Evolutionary conservation across 306 rosid genomes (phyloP).

Genomic region (Malus fusca): DNA sequence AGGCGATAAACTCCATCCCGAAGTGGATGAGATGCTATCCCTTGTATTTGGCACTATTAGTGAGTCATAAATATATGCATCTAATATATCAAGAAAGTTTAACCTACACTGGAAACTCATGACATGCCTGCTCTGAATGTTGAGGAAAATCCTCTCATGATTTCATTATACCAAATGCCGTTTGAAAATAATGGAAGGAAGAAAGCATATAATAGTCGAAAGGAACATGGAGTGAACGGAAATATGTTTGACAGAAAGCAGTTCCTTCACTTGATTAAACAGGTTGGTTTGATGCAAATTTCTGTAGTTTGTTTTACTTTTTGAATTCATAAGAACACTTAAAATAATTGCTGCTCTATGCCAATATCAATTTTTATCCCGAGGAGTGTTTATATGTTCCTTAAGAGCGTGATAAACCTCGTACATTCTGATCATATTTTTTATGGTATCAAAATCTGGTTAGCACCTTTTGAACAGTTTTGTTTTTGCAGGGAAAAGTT

Average conservation of each 20-base stretch:
- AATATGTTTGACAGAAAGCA: too few relatives aligned
- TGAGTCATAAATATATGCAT: neutral
- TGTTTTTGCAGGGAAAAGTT: neutral
- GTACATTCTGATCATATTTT: neutral
- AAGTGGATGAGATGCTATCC: constrained; percentile 22
- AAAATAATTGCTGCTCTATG: neutral
- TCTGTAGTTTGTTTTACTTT: neutral
- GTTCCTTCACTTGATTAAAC: neutral
- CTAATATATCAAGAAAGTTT: too few relatives aligned
- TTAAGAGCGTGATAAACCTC: neutral
- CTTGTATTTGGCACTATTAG: constrained; percentile 1
- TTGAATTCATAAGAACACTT: neutral
- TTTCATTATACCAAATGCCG: neutral
- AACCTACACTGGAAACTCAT: neutral
- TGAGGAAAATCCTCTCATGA: neutral
- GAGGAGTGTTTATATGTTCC: neutral
- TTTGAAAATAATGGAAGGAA: neutral
- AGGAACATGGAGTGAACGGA: neutral
- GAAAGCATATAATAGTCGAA: neutral
- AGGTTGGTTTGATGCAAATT: neutral
- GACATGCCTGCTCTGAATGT: neutral
- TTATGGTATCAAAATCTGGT: neutral
- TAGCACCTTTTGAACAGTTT: neutral
- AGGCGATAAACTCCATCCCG: constrained; percentile 37
- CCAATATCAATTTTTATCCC: neutral